Evolutionary conservation across 139 green algal genomes (phyloP).

Genomic region (Microglena sp.): DNA sequence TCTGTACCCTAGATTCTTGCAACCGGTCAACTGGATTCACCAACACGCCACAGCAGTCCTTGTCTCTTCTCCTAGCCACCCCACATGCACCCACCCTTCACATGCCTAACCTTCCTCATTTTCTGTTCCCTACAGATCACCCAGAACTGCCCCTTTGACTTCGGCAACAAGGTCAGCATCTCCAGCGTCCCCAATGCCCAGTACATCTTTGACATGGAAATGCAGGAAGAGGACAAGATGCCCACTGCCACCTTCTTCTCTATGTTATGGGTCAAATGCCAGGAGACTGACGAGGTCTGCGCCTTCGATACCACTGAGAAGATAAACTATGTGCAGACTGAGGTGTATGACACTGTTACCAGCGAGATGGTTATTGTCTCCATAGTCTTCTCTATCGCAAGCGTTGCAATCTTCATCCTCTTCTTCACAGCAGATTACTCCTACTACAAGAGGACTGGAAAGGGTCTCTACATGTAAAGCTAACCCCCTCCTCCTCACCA

Average conservation of each 20-base stretch:
- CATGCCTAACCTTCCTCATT: no score
- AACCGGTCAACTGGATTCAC: no score
- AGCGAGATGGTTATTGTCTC: slow-evolving; percentile 17
- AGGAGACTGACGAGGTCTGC: slow-evolving; percentile 13
- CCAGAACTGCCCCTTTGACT: slow-evolving; percentile 12
- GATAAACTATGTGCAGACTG: slow-evolving; percentile 8
- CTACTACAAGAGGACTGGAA: slow-evolving; percentile 8
- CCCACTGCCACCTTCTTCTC: slow-evolving; percentile 17
- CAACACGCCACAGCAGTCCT: no score
- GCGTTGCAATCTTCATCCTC: slow-evolving; percentile 17
- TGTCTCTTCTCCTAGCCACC: no score
- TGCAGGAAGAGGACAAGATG: slow-evolving; percentile 14
- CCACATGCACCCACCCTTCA: no score
- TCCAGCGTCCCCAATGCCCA: background rate
- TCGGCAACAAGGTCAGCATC: background rate
- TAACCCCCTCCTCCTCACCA: no score
- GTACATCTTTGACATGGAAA: background rate
- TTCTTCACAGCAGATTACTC: slow-evolving; percentile 8
- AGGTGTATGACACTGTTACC: slow-evolving; percentile 16
- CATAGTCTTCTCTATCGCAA: slow-evolving; percentile 26
- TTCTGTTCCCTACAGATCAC: slow-evolving; percentile 1
- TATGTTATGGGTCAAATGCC: slow-evolving; percentile 21
- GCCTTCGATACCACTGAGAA: slow-evolving; percentile 8
- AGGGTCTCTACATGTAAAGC: no score
- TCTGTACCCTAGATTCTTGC: no score